phyloP scores from a whole-genome alignment of 2,329 filamentous ascomycete genomes.

The Davidsoniella eucalypti region DNA sequence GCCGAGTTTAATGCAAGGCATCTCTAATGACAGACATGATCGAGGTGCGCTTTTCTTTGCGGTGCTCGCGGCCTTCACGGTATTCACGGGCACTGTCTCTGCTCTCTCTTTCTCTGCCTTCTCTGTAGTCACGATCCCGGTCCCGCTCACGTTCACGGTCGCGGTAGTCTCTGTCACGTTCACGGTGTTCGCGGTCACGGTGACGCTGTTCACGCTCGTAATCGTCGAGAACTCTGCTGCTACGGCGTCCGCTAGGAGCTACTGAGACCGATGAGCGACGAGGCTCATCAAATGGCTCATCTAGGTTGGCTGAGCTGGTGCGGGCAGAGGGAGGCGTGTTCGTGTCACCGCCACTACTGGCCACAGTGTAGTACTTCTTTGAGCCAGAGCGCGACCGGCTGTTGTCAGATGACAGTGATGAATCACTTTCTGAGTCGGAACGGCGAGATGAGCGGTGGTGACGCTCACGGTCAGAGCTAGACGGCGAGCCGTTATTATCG shows the following conservation, averaged over 20 bases:
- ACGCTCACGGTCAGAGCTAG: conserved; percentile 14
- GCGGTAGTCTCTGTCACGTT: conserved; percentile 22
- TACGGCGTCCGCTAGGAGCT: conserved; percentile 20
- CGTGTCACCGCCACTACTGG: neutral
- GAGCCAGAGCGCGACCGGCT: conserved; percentile 12
- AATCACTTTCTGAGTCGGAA: conserved; percentile 4
- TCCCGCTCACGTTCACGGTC: conserved; percentile 25
- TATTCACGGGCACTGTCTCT: conserved; percentile 20
- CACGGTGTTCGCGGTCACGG: conserved; percentile 21
- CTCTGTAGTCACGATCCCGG: conserved; percentile 24
- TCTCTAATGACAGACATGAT: conserved; percentile 42
- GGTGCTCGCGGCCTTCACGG: conserved; percentile 16
- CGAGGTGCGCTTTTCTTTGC: conserved; percentile 31
- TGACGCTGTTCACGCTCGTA: conserved; percentile 20
- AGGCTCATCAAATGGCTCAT: neutral
- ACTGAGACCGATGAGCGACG: neutral
- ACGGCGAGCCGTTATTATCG: conserved; percentile 14
- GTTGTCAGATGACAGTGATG: conserved; percentile 19
- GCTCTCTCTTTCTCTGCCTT: conserved; percentile 22
- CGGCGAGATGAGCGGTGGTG: conserved; percentile 6
- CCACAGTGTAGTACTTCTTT: conserved; percentile 15
- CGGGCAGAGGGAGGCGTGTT: conserved; percentile 11
- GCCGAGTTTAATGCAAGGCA: conserved; percentile 37
- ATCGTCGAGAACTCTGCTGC: conserved; percentile 2
- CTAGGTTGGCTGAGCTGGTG: neutral